Conservation (phyloP, 306 rosid genomes). For the Psophocarpus tetragonolobus region DNA sequence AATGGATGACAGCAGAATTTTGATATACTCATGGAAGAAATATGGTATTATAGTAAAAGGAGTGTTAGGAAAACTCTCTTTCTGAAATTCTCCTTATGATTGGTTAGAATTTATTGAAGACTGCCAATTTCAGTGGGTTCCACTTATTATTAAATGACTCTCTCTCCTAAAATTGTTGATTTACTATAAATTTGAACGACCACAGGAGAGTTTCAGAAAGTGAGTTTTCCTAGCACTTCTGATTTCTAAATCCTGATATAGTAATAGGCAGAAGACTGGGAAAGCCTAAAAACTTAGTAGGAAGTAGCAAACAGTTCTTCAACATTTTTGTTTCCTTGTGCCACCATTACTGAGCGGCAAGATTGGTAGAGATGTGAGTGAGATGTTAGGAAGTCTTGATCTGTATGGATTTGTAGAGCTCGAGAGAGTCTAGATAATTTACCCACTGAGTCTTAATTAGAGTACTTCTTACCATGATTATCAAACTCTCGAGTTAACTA, state of each 20-base stretch:
- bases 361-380: background rate
- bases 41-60: background rate
- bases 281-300: background rate
- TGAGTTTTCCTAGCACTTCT: too few species aligned
- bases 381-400: slow-evolving; percentile 11
- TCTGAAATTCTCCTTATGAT: too few species aligned
- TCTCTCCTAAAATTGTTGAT: too few species aligned
- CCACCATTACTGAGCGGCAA: background rate
- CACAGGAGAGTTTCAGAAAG: too few species aligned
- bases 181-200: too few species aligned
- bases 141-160: too few species aligned
- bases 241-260: too few species aligned
- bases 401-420: background rate
- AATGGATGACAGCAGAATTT: background rate
- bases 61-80: too few species aligned
- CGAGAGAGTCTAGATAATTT: background rate
- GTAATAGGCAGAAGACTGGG: slow-evolving; percentile 1
- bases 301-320: background rate
- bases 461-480: background rate
- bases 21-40: background rate
- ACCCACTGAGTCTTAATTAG: background rate
- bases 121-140: too few species aligned
- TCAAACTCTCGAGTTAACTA: too few species aligned
- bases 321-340: background rate
- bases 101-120: too few species aligned